These are phyloP conservation scores for Rutstroemia sp. DNA, from an alignment of 2,329 filamentous ascomycete species.

Conservation along the genomic window DNA sequence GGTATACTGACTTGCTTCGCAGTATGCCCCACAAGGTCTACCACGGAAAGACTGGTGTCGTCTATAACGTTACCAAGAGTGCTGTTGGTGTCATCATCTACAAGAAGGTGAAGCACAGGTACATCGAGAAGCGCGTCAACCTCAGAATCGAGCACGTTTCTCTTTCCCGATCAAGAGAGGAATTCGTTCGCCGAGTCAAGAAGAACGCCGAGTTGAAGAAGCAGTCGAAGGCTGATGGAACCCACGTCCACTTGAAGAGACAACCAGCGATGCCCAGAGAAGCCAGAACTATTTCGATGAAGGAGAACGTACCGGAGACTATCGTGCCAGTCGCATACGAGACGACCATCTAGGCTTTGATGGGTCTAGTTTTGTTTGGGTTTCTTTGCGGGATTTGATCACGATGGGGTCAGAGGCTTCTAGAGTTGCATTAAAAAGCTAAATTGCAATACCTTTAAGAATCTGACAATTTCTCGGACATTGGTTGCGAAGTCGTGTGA, in stretches of 20 bases:
- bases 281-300: slow-evolving; percentile 69
- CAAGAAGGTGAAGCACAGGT: slow-evolving; percentile 99
- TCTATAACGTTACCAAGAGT: slow-evolving; percentile 99
- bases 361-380: slow-evolving; percentile 24
- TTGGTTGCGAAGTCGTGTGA: too few relatives aligned
- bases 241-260: slow-evolving; percentile 88
- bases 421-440: slow-evolving; percentile 29
- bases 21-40: slow-evolving; percentile 98
- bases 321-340: slow-evolving; percentile 91
- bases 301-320: slow-evolving; percentile 84
- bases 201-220: slow-evolving; percentile 87
- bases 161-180: slow-evolving; percentile 91
- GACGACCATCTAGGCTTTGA: slow-evolving; percentile 75
- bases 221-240: slow-evolving; percentile 85
- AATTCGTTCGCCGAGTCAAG: slow-evolving; percentile 96
- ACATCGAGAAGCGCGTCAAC: slow-evolving; percentile 99
- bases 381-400: slow-evolving; percentile 28
- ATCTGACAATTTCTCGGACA: slow-evolving; percentile 14
- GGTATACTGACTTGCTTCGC: slow-evolving; percentile 1
- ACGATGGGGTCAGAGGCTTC: slow-evolving; percentile 21
- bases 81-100: slow-evolving; percentile 98
- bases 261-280: slow-evolving; percentile 73
- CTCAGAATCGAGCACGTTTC: slow-evolving; percentile 95
- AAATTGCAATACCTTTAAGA: slow-evolving; percentile 27
- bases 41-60: slow-evolving; percentile 97